Evolutionary conservation across 2,329 filamentous ascomycete species (phyloP).

Genomic region (Macrophomina phaseolina): DNA sequence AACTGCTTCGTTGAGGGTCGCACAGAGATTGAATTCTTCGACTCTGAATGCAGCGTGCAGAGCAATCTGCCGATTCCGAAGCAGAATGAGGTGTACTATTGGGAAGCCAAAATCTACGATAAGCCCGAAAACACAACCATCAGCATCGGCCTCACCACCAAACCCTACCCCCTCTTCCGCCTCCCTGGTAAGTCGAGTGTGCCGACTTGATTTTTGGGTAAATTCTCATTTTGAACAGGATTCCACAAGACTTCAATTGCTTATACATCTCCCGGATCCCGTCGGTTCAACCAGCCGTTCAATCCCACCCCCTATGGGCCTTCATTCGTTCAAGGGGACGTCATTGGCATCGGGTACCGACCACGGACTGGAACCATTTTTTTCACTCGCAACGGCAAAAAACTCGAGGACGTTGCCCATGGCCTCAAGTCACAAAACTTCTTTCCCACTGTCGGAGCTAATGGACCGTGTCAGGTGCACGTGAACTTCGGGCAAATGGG

Average conservation of each 20-base stretch:
- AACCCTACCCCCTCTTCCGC: constrained; percentile 94
- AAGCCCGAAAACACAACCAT: constrained; percentile 89
- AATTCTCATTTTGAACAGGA: constrained; percentile 57
- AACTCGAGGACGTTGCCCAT: constrained; percentile 91
- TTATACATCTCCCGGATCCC: constrained; percentile 85
- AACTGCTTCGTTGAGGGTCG: constrained; percentile 97
- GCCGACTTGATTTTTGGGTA: too few species aligned
- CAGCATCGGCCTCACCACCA: constrained; percentile 93
- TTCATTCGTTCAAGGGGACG: constrained; percentile 87
- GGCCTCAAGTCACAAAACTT: constrained; percentile 95
- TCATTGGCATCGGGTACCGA: constrained; percentile 93
- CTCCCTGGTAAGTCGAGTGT: constrained; percentile 73
- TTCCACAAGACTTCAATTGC: constrained; percentile 93
- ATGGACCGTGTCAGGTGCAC: constrained; percentile 88
- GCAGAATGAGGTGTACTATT: constrained; percentile 99
- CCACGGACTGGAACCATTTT: constrained; percentile 94
- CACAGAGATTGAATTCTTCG: constrained; percentile 98
- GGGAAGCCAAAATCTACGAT: constrained; percentile 98
- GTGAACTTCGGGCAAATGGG: constrained; percentile 98
- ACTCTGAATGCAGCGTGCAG: constrained; percentile 96
- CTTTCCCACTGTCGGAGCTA: constrained; percentile 96
- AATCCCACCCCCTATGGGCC: constrained; percentile 79
- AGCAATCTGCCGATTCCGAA: constrained; percentile 97
- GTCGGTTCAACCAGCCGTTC: constrained; percentile 94
- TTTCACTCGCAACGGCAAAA: constrained; percentile 98